Evolutionary conservation across 2,329 filamentous ascomycete species (phyloP).

Genomic region (Lecanicillium sp.): DNA sequence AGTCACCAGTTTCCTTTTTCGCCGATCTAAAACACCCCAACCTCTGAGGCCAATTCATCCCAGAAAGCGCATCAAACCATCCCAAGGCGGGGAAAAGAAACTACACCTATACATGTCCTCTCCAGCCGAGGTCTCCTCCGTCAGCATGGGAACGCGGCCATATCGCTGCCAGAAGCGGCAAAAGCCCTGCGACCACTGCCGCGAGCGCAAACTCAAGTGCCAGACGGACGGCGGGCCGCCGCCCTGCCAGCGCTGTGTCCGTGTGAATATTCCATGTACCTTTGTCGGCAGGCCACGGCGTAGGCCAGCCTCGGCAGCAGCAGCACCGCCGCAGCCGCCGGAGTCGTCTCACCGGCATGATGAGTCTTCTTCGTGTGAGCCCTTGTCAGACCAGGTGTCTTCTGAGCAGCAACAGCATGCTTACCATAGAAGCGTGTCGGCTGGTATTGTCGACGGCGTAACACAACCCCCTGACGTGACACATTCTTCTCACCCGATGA

Average conservation of each 20-base stretch:
- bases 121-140: not conserved
- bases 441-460: too few species aligned
- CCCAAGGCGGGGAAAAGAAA: too few species aligned
- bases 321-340: not conserved
- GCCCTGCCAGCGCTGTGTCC: conserved; percentile 7
- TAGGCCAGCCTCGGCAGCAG: not conserved
- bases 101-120: too few species aligned
- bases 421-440: too few species aligned
- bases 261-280: conserved; percentile 7
- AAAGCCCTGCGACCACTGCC: conserved; percentile 7
- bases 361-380: not conserved
- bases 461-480: too few species aligned
- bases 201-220: conserved; percentile 11
- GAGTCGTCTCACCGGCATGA: not conserved
- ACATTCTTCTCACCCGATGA: too few species aligned
- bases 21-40: too few species aligned
- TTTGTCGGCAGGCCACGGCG: conserved; percentile 9
- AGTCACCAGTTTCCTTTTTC: too few species aligned
- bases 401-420: too few species aligned
- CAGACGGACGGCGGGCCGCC: conserved; percentile 4
- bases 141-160: conserved; percentile 3
- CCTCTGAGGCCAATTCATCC: too few species aligned
- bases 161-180: conserved; percentile 11
- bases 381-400: too few species aligned
- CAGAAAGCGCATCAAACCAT: too few species aligned